Base-by-base conservation (phyloP, 2,329 filamentous ascomycete species). In the Aspergillus hortae region DNA sequence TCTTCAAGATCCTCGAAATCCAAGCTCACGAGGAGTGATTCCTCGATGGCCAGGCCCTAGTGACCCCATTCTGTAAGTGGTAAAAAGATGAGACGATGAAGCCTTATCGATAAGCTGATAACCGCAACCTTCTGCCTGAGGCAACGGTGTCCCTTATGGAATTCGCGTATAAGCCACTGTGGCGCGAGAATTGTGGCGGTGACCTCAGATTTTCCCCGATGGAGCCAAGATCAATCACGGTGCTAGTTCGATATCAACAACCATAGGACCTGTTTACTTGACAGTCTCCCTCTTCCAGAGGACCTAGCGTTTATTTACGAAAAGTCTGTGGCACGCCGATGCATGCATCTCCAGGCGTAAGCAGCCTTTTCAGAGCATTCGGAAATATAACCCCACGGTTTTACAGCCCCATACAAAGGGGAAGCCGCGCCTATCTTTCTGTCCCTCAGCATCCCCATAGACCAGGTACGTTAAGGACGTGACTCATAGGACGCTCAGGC, bases 291-390 rank as follows among this genome's bases (percentile, higher is more conserved):
- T 38, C 35, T 27, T 45, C 25, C 6, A 43, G 40, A 45, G 30
- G 25, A 35, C 32, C 27, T 38, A 17, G 35, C 4, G n/a, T 15
- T 1, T 38, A 2, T 6, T 17, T 2, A 17, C 35, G 23, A 38
- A 4, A 17, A n/a, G 25, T 11, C 7, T 32, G 33, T 15, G 43
- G 30, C 36, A 52, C 17, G 52, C 58, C 57, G 43, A 67, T 67
- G 64, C 57, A 44, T 33, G 51, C 46, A 6, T 21, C 47, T 17
- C 42, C 44, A 36, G 35, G 46, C 42, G 41, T 55, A 52, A 38
- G 42, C 43, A 55, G 51, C 43, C 45, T 43, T 19, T 49, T 51
- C 43, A 65, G 49, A 36, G 19, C 42, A 38, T 44, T 61, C 23
- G 42, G 52, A 23, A 56, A 44, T 46, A 56, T 52, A 54, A 55